Conservation (phyloP, 2,329 filamentous ascomycete species). For the Beauveria varroae region DNA sequence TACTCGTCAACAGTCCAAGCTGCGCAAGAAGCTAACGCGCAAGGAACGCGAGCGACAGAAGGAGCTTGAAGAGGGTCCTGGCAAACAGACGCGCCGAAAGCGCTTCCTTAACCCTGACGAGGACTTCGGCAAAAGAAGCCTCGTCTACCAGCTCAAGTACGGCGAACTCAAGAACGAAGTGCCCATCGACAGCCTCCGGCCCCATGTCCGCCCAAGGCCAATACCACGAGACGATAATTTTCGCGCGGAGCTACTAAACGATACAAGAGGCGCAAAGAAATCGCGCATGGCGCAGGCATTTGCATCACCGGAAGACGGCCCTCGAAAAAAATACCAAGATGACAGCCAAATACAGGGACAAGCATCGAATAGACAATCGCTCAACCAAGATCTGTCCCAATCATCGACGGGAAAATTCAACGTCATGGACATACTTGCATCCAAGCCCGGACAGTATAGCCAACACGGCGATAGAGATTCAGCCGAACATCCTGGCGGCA, state of each 20-base stretch:
- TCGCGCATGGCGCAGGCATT: too few relatives aligned
- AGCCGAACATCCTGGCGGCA: too few relatives aligned
- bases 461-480: too few relatives aligned
- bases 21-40: constrained; percentile 46
- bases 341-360: not conserved
- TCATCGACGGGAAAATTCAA: not conserved
- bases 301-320: not conserved
- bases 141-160: constrained; percentile 47
- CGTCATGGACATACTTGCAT: not conserved
- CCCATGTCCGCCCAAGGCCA: constrained; percentile 20
- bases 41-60: constrained; percentile 25
- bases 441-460: not conserved
- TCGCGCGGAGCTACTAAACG: not conserved
- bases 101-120: constrained; percentile 45
- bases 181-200: constrained; percentile 18
- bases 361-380: not conserved
- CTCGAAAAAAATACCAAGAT: not conserved
- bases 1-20: constrained; percentile 31
- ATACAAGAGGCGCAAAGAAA: too few relatives aligned
- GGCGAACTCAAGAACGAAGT: constrained; percentile 30
- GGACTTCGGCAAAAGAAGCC: constrained; percentile 46
- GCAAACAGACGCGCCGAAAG: constrained; percentile 38
- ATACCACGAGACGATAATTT: not conserved
- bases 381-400: too few relatives aligned
- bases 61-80: constrained; percentile 20